Evolutionary conservation across 78 protist genomes (phyloP), one percentile per base, ranked within the genome.

Genomic region (Neovahlkampfia damariscottae): DNA sequence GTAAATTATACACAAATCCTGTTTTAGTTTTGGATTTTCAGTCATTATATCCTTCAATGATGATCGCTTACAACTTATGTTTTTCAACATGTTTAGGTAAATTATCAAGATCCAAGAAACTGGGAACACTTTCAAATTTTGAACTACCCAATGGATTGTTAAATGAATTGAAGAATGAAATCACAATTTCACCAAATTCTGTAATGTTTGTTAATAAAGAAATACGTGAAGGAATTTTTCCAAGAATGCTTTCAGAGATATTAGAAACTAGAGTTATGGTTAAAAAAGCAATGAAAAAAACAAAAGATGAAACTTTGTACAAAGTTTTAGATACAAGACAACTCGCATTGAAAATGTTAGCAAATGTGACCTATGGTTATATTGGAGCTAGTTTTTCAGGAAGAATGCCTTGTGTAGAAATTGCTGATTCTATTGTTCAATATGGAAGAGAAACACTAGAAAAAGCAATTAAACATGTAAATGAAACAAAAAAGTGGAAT

Each of bases 281-380:
- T 5, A 94, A 96, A 62, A 29, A 78, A 34, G 75, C 93, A 40
- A 84, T 95, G 91, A 88, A 89, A 66, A 40, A 9, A 9, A 10
- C 58, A 58, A 37, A 4, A 7, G 2, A 41, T 34, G 74, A 6
- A 8, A 78, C 2, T 36, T 41, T 77, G 39, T 62, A 41, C 0
- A 73, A 84, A 9, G 70, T 78, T 27, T 70, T 95, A 28, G 72
- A 96, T 50, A 88, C 95, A 0, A 30, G 94, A 7, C 99, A 97
- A 82, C 41, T 90, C 7, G 97, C 91, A 3, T 77, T 97, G 50
- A 97, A 97, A 81, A 37, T 97, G 82, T 77, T 97, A 35, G 97
- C 98, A 31, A 97, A 95, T 81, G 99, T 96, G 40, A 89, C 98
- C 9, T 97, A 90, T 82, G 99, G 99, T 0, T 97, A 97, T 76